Evolutionary conservation across 2,329 filamentous ascomycete species (phyloP).

Genomic region (Cladosporium sp.): DNA sequence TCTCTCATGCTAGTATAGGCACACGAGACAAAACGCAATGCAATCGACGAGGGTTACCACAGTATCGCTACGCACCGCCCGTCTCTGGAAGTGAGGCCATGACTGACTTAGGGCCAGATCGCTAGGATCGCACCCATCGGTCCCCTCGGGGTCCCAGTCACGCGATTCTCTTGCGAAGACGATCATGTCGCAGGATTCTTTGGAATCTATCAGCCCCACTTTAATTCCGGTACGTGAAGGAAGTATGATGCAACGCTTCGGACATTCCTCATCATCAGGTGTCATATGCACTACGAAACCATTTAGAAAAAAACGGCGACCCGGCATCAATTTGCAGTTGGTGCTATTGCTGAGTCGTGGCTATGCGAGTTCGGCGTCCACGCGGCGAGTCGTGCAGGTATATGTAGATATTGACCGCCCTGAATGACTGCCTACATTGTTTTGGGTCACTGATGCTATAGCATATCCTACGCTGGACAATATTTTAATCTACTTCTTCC

Average conservation of each 20-base stretch:
- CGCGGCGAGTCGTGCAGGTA: background rate
- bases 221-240: background rate
- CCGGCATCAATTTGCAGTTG: background rate
- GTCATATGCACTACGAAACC: background rate
- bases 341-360: background rate
- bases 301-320: background rate
- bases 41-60: background rate
- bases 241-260: constrained; percentile 1
- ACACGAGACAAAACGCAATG: background rate
- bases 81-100: background rate
- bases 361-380: background rate
- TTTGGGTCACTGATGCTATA: background rate
- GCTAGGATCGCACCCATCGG: background rate
- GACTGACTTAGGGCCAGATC: background rate
- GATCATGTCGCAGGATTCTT: background rate
- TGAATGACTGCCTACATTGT: background rate
- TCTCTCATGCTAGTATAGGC: background rate
- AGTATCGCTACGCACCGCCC: background rate
- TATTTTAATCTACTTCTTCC: background rate
- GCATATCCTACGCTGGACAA: background rate
- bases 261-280: background rate
- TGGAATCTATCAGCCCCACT: background rate
- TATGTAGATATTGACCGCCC: background rate
- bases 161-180: background rate
- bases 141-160: background rate